Percentiles rank a stretch among this genome's conserved stretches.
Evolutionary conservation across 352 stramenopile genomes (phyloP).

Genomic region (Phytophthora hibernalis): DNA sequence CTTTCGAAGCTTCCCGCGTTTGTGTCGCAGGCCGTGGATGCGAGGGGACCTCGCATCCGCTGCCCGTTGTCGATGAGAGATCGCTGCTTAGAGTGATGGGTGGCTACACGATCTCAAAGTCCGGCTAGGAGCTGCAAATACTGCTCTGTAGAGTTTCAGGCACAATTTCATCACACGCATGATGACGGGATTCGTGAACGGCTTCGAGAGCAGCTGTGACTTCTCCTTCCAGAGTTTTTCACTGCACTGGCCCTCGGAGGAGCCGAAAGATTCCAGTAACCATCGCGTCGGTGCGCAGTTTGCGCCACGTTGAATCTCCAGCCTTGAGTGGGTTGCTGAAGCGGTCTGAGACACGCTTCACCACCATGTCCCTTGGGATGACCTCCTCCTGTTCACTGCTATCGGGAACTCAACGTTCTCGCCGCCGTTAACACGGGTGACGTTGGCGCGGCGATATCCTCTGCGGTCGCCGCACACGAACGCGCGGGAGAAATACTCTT

Average conservation of each 20-base stretch:
- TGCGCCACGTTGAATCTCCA: background rate
- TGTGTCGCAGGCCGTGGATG: background rate
- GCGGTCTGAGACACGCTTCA: background rate
- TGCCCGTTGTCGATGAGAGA: too few relatives aligned
- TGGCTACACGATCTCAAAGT: constrained; percentile 1
- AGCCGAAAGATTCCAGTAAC: background rate
- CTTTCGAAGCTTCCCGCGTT: background rate
- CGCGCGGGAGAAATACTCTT: too few relatives aligned
- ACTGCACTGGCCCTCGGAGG: background rate
- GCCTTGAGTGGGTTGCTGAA: background rate
- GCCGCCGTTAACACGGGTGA: background rate
- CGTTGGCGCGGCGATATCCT: background rate
- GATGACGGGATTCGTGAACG: too few relatives aligned
- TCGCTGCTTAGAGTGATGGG: too few relatives aligned
- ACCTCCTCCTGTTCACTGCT: background rate
- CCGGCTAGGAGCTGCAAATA: background rate
- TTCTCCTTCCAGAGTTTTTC: background rate
- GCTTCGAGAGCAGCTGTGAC: background rate
- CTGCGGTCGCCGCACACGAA: constrained; percentile 4
- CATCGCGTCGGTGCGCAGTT: constrained; percentile 2
- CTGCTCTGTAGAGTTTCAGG: background rate
- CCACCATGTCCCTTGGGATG: constrained; percentile 1
- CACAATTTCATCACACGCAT: background rate
- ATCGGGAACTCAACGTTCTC: background rate
- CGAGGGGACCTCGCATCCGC: too few relatives aligned